Evolutionary conservation across 306 rosid genomes (phyloP).

Genomic region (Prunus mira): DNA sequence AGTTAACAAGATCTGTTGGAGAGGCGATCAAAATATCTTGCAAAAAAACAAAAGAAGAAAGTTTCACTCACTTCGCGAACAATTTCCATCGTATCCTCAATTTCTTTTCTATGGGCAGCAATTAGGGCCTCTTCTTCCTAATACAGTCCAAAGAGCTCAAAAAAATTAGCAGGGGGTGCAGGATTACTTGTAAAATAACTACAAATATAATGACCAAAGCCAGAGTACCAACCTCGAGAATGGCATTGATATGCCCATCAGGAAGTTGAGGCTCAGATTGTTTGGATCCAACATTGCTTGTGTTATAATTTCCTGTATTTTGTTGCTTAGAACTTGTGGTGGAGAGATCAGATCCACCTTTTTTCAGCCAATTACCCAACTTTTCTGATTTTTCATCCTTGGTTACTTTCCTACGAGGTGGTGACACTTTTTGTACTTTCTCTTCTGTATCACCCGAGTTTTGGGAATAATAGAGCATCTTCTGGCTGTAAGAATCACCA

Average conservation of each 20-base stretch:
- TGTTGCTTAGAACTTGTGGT: constrained; percentile 60
- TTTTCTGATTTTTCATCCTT: constrained; percentile 81
- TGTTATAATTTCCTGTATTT: constrained; percentile 38
- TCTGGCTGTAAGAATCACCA: constrained; percentile 53
- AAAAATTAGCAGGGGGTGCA: constrained; percentile 21
- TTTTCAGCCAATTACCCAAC: constrained; percentile 52
- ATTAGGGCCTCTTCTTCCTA: constrained; percentile 96
- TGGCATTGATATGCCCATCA: constrained; percentile 73
- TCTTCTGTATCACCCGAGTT: constrained; percentile 54
- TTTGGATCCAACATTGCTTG: constrained; percentile 43
- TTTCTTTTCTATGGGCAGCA: constrained; percentile 96
- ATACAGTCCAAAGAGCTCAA: constrained; percentile 20
- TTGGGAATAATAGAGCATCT: constrained; percentile 50
- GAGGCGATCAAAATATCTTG: neutral
- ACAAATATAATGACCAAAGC: neutral
- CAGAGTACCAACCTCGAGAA: constrained; percentile 72
- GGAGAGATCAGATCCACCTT: constrained; percentile 50
- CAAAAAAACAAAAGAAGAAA: neutral
- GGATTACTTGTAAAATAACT: constrained; percentile 8
- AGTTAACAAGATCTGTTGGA: neutral
- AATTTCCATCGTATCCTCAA: constrained; percentile 98
- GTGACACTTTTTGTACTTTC: constrained; percentile 79
- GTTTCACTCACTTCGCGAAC: constrained; percentile 84
- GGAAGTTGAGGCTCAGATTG: constrained; percentile 57
- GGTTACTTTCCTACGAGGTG: constrained; percentile 71